A percentile compares a stretch with the other conserved stretches of the same genome.
Conservation (phyloP, 2,329 filamentous ascomycete genomes). For the Aspergillus carbonarius region DNA sequence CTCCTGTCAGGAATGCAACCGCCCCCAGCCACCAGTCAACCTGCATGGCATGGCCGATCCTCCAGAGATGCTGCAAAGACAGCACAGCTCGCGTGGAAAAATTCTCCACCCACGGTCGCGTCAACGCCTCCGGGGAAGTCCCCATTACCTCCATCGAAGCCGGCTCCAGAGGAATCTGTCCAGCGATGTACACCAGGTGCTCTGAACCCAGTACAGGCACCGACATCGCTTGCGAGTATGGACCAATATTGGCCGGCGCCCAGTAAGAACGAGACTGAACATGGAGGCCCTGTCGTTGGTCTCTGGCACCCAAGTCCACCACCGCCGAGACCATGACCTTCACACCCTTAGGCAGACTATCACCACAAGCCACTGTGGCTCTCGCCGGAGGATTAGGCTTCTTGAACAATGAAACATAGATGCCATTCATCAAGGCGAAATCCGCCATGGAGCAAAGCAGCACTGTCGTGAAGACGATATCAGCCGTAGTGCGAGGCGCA, state of each 20-base stretch:
- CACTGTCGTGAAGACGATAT: slow-evolving; percentile 56
- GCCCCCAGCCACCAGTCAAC: slow-evolving; percentile 73
- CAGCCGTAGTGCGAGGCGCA: slow-evolving; percentile 28
- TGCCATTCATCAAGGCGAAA: slow-evolving; percentile 71
- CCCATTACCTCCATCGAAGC: slow-evolving; percentile 64
- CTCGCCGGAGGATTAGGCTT: slow-evolving; percentile 80
- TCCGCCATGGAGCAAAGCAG: slow-evolving; percentile 76
- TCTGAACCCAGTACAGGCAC: slow-evolving; percentile 27
- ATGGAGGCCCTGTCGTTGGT: slow-evolving; percentile 62
- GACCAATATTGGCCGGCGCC: slow-evolving; percentile 96
- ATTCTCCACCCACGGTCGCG: slow-evolving; percentile 29
- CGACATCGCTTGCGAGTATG: slow-evolving; percentile 84
- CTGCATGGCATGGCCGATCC: slow-evolving; percentile 70
- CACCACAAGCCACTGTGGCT: slow-evolving; percentile 77
- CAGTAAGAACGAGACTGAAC: slow-evolving; percentile 94
- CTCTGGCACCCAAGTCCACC: slow-evolving; percentile 38
- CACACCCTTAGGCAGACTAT: slow-evolving; percentile 59
- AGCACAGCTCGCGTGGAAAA: slow-evolving; percentile 64
- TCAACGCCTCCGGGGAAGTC: slow-evolving; percentile 22
- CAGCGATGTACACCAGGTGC: slow-evolving; percentile 67
- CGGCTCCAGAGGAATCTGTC: slow-evolving; percentile 87
- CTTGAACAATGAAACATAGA: slow-evolving; percentile 74
- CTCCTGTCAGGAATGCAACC: slow-evolving; percentile 69
- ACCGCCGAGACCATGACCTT: slow-evolving; percentile 62
- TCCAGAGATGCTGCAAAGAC: slow-evolving; percentile 84